Evolutionary conservation across 1,284 basidiomycete genomes (phyloP).

Genomic region (Trametes versicolor): DNA sequence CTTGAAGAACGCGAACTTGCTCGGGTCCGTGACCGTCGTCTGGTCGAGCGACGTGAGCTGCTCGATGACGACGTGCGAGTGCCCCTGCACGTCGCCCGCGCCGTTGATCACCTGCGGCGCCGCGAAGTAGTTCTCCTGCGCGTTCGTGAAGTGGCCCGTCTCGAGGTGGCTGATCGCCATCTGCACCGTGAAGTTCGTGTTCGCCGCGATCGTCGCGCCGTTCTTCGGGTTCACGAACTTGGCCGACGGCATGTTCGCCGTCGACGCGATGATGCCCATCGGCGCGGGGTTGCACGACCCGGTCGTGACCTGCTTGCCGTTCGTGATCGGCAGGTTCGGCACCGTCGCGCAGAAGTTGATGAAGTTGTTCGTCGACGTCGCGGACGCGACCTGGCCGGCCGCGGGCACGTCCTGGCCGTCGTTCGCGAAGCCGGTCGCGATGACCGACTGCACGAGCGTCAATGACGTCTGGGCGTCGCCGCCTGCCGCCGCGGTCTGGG

Average conservation of each 20-base stretch:
- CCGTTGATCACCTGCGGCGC: constrained; percentile 57
- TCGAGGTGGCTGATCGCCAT: constrained; percentile 55
- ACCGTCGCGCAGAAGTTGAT: constrained; percentile 72
- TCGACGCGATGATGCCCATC: constrained; percentile 61
- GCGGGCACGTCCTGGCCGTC: constrained; percentile 57
- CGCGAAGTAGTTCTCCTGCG: constrained; percentile 57
- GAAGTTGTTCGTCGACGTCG: constrained; percentile 77
- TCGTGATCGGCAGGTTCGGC: constrained; percentile 63
- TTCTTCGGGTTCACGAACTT: constrained; percentile 65
- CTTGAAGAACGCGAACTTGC: constrained; percentile 69
- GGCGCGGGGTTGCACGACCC: constrained; percentile 72
- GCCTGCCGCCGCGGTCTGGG: constrained; percentile 5
- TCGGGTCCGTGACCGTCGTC: constrained; percentile 59
- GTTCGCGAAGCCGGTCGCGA: constrained; percentile 61
- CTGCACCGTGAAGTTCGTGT: constrained; percentile 58
- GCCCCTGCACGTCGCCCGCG: constrained; percentile 57
- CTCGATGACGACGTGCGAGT: constrained; percentile 70
- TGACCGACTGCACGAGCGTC: constrained; percentile 60
- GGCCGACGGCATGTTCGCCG: constrained; percentile 58
- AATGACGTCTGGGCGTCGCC: constrained; percentile 40
- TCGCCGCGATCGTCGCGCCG: constrained; percentile 54
- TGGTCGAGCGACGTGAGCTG: constrained; percentile 53
- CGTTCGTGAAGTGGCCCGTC: constrained; percentile 65
- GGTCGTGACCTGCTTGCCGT: constrained; percentile 63
- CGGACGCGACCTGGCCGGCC: constrained; percentile 63